phyloP scores from a whole-genome alignment of 148 eudicot genomes.

The Rhododendron molle region DNA sequence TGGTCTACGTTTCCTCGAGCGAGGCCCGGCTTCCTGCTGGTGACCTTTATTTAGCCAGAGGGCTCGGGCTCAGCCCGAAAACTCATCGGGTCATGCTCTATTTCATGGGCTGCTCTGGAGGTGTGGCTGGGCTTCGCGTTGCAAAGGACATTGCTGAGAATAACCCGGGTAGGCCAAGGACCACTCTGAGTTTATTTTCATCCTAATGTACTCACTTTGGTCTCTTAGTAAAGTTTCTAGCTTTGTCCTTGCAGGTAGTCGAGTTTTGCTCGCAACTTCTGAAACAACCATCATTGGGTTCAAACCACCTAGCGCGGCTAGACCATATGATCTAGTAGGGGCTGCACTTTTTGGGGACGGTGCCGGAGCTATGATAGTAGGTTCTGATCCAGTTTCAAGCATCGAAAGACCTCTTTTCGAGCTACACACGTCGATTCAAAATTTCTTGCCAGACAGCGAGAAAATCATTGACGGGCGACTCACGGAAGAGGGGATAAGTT shows the following conservation, averaged over 20 bases:
- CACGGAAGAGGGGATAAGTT: conserved; percentile 94
- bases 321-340: conserved; percentile 90
- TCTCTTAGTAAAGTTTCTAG: background rate
- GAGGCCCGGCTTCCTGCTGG: conserved; percentile 93
- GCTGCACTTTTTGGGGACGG: conserved; percentile 97
- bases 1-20: conserved; percentile 93
- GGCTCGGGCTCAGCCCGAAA: conserved; percentile 70
- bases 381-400: conserved; percentile 39
- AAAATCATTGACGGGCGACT: conserved; percentile 80
- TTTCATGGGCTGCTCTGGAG: conserved; percentile 92
- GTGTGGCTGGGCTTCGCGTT: conserved; percentile 84
- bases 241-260: conserved; percentile 23
- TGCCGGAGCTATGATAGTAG: conserved; percentile 87
- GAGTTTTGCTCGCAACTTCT: conserved; percentile 78
- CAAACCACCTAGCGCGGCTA: conserved; percentile 65
- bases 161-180: conserved; percentile 55
- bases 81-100: conserved; percentile 75
- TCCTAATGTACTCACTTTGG: background rate
- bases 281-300: conserved; percentile 90
- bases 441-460: conserved; percentile 79
- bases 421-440: conserved; percentile 74
- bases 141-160: conserved; percentile 95
- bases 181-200: background rate
- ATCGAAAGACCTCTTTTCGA: conserved; percentile 71
- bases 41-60: conserved; percentile 79